Conservation (phyloP, 768 basidiomycete genomes). For the Collybiopsis confluens region DNA sequence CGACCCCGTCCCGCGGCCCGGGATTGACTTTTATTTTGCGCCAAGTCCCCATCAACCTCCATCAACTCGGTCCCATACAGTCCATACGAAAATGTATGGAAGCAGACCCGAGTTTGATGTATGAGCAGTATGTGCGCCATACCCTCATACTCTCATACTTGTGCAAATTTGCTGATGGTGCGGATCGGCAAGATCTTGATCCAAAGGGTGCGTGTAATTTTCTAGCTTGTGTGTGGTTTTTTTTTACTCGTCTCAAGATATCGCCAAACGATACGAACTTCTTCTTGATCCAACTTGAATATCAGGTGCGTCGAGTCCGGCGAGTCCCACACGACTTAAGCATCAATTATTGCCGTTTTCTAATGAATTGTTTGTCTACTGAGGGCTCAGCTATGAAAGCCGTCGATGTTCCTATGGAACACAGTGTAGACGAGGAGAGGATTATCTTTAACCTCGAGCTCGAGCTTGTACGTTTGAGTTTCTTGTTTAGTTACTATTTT, state of each 20-base stretch:
- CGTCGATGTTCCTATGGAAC: constrained; percentile 87
- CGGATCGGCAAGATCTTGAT: constrained; percentile 98
- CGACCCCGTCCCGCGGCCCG: too few species aligned
- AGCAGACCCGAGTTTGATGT: too few species aligned
- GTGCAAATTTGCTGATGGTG: too few species aligned
- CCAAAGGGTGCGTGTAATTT: constrained; percentile 61
- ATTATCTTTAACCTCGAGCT: constrained; percentile 97
- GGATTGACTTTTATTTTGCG: too few species aligned
- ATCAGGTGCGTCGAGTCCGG: constrained; percentile 60
- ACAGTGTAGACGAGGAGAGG: constrained; percentile 90
- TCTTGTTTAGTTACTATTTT: neutral
- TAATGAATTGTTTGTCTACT: constrained; percentile 58
- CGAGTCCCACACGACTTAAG: too few species aligned
- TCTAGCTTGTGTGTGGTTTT: constrained; percentile 84
- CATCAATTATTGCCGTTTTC: neutral
- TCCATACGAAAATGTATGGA: too few species aligned
- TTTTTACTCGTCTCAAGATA: constrained; percentile 92
- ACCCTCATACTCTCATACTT: too few species aligned
- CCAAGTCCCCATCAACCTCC: too few species aligned
- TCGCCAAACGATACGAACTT: constrained; percentile 85
- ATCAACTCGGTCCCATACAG: too few species aligned
- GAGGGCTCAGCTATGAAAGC: constrained; percentile 98
- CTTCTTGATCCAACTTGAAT: constrained; percentile 97
- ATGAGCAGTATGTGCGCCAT: too few species aligned
- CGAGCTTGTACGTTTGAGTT: constrained; percentile 62